Evolutionary conservation across 2,329 filamentous ascomycete species (phyloP).

Genomic region (Trichoderma atrobrunneum): DNA sequence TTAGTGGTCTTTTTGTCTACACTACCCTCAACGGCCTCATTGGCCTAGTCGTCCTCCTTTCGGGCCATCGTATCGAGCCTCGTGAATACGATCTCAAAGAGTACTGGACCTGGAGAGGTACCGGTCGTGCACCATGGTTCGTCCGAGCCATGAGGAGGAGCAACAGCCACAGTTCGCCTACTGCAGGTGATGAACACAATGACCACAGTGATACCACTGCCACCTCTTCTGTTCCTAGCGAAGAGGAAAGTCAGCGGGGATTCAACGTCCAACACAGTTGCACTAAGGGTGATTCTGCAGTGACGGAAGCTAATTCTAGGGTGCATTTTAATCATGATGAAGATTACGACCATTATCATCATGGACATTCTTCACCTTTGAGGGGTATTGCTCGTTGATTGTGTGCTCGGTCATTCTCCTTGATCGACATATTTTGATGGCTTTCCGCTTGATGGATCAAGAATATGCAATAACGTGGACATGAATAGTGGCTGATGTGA

Average conservation of each 20-base stretch:
- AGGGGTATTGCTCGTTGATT: conserved; percentile 1
- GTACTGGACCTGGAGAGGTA: conserved; percentile 54
- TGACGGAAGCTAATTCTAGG: neutral
- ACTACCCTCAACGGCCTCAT: conserved; percentile 49
- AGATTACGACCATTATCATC: neutral
- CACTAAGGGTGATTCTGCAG: conserved; percentile 24
- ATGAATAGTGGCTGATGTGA: neutral
- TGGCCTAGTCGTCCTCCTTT: conserved; percentile 43
- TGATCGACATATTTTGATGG: neutral
- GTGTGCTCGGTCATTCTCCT: neutral
- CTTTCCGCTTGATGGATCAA: neutral
- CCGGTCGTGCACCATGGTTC: conserved; percentile 48
- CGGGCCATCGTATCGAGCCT: conserved; percentile 44
- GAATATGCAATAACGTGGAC: neutral
- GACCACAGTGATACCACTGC: neutral
- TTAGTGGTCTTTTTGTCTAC: conserved; percentile 54
- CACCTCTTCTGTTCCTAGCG: neutral
- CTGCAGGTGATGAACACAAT: neutral
- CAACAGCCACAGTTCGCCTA: neutral
- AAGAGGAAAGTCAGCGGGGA: conserved; percentile 18
- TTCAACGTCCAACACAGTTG: conserved; percentile 16
- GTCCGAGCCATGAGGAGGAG: conserved; percentile 37
- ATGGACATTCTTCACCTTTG: neutral
- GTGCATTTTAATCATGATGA: conserved; percentile 28
- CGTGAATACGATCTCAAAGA: conserved; percentile 54